Evolutionary conservation across 2,329 filamentous ascomycete genomes (phyloP).

Genomic region (Arthroderma sp.): DNA sequence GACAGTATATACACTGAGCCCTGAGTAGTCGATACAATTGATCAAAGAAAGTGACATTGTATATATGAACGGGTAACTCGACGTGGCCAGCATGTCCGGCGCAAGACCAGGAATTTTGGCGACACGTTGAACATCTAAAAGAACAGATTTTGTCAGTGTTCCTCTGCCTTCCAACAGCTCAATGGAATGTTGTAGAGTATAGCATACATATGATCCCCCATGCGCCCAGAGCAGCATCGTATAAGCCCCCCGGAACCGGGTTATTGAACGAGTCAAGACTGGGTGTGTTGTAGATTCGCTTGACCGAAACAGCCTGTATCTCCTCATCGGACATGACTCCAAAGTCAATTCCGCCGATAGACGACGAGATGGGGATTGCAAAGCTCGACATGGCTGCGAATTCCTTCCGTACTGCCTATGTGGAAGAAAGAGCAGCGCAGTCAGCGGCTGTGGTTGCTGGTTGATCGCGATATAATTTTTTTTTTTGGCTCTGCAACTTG

Average conservation of each 20-base stretch:
- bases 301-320: constrained; percentile 80
- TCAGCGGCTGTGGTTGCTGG: background rate
- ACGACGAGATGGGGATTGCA: constrained; percentile 67
- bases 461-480: constrained; percentile 1
- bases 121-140: constrained; percentile 78
- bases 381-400: constrained; percentile 32
- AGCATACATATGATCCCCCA: constrained; percentile 73
- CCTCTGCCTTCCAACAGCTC: background rate
- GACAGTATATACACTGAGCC: constrained; percentile 83
- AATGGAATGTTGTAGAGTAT: background rate
- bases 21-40: constrained; percentile 75
- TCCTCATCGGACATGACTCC: constrained; percentile 70
- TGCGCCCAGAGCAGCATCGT: constrained; percentile 82
- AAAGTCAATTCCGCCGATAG: constrained; percentile 81
- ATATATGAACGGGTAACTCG: constrained; percentile 82
- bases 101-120: constrained; percentile 66
- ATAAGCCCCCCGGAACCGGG: constrained; percentile 78
- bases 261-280: constrained; percentile 92
- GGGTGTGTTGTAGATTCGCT: constrained; percentile 80
- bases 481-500: background rate
- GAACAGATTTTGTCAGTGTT: background rate
- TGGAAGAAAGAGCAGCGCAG: background rate
- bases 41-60: constrained; percentile 94
- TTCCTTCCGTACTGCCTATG: background rate
- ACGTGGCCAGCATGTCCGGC: constrained; percentile 93